A percentile compares a stretch with the other conserved stretches of the same genome.
Evolutionary conservation across 192 early-diverging fungal genomes (phyloP).

Genomic region (Backusella morwellensis): DNA sequence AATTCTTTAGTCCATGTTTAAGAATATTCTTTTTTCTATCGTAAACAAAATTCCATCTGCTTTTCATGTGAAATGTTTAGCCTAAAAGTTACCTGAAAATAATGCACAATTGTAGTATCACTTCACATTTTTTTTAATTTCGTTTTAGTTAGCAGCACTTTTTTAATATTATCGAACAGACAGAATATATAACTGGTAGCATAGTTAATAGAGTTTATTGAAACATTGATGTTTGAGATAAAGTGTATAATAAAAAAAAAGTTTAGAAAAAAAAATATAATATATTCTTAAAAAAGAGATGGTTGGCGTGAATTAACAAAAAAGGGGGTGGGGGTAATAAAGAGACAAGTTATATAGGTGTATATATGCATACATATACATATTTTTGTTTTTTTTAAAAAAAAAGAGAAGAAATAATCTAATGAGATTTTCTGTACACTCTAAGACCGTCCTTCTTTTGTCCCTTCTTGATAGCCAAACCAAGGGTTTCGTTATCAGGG

Average conservation of each 20-base stretch:
- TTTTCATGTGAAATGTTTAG: neutral
- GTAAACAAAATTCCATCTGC: neutral
- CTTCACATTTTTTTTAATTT: neutral
- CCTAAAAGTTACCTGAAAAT: neutral
- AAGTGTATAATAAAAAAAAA: slow-evolving; percentile 1
- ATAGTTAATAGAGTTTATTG: neutral
- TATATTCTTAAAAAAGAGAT: slow-evolving; percentile 1
- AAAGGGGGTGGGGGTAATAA: neutral
- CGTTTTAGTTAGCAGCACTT: neutral
- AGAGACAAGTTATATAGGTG: neutral
- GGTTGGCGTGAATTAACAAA: neutral
- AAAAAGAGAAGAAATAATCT: neutral
- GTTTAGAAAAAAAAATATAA: neutral
- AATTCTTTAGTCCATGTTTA: neutral
- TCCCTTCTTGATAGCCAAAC: slow-evolving; percentile 29
- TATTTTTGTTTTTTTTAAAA: neutral
- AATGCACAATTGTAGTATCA: neutral
- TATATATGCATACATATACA: neutral
- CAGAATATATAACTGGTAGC: neutral
- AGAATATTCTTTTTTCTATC: neutral
- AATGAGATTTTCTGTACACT: slow-evolving; percentile 19
- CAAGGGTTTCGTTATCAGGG: slow-evolving; percentile 25
- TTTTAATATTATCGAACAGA: neutral
- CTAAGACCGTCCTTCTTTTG: slow-evolving; percentile 20
- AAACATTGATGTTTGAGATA: neutral